Base-by-base conservation (phyloP, 75 land plant genomes). In the Pseudotsuga menziesii region DNA sequence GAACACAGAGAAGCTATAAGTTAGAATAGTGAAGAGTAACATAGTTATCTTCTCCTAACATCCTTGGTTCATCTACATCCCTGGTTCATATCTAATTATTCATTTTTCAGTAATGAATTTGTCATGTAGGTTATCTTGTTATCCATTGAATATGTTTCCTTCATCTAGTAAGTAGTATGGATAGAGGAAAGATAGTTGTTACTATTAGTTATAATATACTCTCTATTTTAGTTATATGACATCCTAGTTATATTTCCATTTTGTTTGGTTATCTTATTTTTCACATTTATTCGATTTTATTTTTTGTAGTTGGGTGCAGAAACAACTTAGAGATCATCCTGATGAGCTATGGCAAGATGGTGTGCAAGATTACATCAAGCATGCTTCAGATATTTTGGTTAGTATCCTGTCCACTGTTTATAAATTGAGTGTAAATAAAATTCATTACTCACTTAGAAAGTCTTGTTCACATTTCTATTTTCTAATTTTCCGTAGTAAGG, bases 301-400 rank as follows among this genome's bases (percentile, higher is more conserved):
- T 59, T 25, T 77, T 39, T 75, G 57, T 89, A 91, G 94, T 77
- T 91, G 94, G 94, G 94, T 89, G 57, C 89, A 89, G 66, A 58
- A 75, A 15, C 91, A 91, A 74, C 72, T 89, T 27, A 77, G 82
- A 56, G 82, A 89, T 60, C 91, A 87, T 55, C 91, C 88, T 26
- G 91, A 91, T 83, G 94, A 91, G 70, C 89, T 91, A 22, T 91
- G 94, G 94, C 87, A 89, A 77, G 94, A 87, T 77, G 94, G 94
- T 16, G 82, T 87, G 17, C 81, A 76, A 25, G 94, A 91, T 57
- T 91, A 91, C 62, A 32, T 87, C 55, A 58, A 74, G 75, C 91
- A 91, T 85, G 94, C 94, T 75, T 79, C 87, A 61, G 76, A 72
- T n/a, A 82, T 91, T 11, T 77, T 84, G 94, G 94, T 91, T 12